Base-by-base conservation (phyloP, 1,139 yeast genomes). In the Scheffersomyces lignicola region DNA sequence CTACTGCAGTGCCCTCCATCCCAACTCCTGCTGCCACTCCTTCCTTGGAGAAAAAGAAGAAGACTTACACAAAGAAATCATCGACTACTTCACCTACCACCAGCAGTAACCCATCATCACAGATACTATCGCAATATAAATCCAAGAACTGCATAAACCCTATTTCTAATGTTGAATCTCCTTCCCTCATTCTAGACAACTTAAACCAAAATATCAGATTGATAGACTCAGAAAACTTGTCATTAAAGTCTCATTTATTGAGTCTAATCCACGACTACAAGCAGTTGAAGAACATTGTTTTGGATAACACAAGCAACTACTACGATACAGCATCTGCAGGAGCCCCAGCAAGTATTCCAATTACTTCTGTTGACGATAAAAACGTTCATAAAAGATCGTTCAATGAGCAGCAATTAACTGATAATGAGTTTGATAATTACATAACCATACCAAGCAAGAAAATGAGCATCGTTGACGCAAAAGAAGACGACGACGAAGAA, bases 181-280 rank as follows among this genome's bases (percentile, higher is more conserved):
- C 24, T 9, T 29, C 33, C 24, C 10, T 8, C 6, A 17, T 23
- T 31, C 28, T 34, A 26, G 18, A 15, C 13, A 18, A 34, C 18
- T 24, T 30, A n/a, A 36, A 32, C 29, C 46, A 52, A 21, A 56
- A 57, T 41, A 62, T 69, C 33, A 45, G 53, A 14, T 36, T 48
- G 14, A 53, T 69, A 12, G 66, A 62, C 26, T 41, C 49, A 15
- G 76, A 70, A 47, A 70, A 70, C 44, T 43, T 49, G 32, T 57
- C 56, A 18, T 58, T 70, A 37, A 70, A 70, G 39, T 45, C 59
- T 7, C 59, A 62, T 36, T 51, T 70, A 28, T 54, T 70, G 29
- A 52, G 60, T 29, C 55, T 69, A 37, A 69, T 70, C 24, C 65
- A 69, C 36, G 75, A 69, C 39, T 70, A 69, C 48, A 68, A 68